phyloP scores from a whole-genome alignment of 805 yeast genomes.

The Ogataea glucozyma region DNA sequence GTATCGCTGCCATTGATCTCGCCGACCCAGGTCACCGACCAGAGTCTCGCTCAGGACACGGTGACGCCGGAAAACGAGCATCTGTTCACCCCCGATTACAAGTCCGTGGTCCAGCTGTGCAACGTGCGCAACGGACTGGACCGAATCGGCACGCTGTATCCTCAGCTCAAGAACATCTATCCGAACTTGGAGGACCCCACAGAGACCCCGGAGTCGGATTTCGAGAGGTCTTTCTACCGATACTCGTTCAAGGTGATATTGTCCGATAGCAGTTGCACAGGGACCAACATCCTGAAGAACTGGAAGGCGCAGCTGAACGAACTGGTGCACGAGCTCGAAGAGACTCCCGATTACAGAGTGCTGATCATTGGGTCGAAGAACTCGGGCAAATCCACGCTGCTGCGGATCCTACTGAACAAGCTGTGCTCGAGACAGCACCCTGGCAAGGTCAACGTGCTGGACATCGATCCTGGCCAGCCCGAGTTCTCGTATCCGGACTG shows the following conservation, averaged over 20 bases:
- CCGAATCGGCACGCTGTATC: conserved; percentile 41
- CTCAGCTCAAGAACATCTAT: conserved; percentile 47
- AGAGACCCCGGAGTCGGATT: conserved; percentile 15
- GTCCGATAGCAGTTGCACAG: conserved; percentile 30
- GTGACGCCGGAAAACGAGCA: conserved; percentile 39
- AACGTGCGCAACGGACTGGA: conserved; percentile 47
- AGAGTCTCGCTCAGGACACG: conserved; percentile 31
- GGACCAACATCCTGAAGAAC: conserved; percentile 26
- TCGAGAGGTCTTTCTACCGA: conserved; percentile 29
- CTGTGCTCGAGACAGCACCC: conserved; percentile 34
- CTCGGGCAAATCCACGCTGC: conserved; percentile 79
- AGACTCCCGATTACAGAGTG: conserved; percentile 23
- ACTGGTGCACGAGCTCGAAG: conserved; percentile 16
- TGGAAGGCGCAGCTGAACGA: conserved; percentile 28
- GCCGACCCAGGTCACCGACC: conserved; percentile 41
- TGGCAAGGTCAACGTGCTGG: conserved; percentile 59
- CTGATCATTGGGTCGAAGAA: conserved; percentile 67
- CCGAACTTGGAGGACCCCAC: conserved; percentile 23
- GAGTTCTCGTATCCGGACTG: conserved; percentile 74
- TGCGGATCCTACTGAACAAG: conserved; percentile 54
- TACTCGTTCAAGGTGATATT: conserved; percentile 42
- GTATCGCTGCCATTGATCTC: conserved; percentile 45
- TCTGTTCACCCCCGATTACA: conserved; percentile 40
- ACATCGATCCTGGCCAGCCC: conserved; percentile 89
- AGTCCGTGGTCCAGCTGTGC: conserved; percentile 42